phyloP scores from a whole-genome alignment of 805 yeast genomes.

The Kodamaea jinghongensis region DNA sequence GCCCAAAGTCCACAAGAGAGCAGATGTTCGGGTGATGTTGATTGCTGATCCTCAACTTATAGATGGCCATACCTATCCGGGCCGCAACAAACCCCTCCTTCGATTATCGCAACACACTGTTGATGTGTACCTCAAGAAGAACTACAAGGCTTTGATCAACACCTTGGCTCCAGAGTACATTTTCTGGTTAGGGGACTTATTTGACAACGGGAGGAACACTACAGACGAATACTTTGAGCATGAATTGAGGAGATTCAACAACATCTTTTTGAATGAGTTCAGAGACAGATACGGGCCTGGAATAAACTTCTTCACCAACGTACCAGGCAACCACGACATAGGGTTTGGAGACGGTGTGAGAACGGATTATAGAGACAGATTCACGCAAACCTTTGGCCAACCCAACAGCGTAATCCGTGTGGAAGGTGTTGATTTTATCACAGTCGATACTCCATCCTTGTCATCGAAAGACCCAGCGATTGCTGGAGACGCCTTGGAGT shows the following conservation, averaged over 20 bases:
- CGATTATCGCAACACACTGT: constrained; percentile 40
- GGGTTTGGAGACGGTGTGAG: constrained; percentile 27
- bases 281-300: constrained; percentile 16
- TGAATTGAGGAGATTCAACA: constrained; percentile 31
- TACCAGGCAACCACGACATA: constrained; percentile 30
- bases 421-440: constrained; percentile 30
- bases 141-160: constrained; percentile 32
- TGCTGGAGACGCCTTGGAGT: constrained; percentile 13
- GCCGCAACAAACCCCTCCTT: constrained; percentile 30
- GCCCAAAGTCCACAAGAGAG: constrained; percentile 17
- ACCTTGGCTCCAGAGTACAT: constrained; percentile 35
- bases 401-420: constrained; percentile 25
- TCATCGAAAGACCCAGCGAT: constrained; percentile 14
- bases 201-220: constrained; percentile 41
- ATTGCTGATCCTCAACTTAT: constrained; percentile 46
- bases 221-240: constrained; percentile 27
- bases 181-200: constrained; percentile 41
- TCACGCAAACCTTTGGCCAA: constrained; percentile 29
- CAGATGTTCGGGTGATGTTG: constrained; percentile 29
- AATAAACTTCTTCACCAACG: constrained; percentile 28
- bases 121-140: constrained; percentile 36
- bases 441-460: constrained; percentile 21
- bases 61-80: constrained; percentile 45
- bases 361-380: constrained; percentile 26
- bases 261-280: constrained; percentile 23